phyloP scores from a whole-genome alignment of 257 asterid species.

The Nemophila menziesii region DNA sequence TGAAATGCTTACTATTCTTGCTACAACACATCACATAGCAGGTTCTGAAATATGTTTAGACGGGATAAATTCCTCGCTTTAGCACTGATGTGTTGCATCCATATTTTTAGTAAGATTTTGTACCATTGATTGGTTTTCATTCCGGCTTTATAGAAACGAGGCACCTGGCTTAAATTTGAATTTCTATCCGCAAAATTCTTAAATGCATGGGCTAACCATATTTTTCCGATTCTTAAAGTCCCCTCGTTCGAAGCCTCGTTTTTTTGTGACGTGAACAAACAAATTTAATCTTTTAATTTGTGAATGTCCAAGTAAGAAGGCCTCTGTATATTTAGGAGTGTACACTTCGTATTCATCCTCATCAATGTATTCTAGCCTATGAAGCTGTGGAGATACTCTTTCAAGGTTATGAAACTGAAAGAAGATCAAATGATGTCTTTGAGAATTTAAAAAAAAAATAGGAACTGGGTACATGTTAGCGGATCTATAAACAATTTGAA shows the following conservation, averaged over 20 bases:
- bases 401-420: no score
- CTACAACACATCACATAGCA: no score
- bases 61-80: slow-evolving; percentile 40
- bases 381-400: no score
- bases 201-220: slow-evolving; percentile 80
- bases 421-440: no score
- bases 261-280: slow-evolving; percentile 55
- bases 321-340: no score
- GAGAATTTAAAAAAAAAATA: no score
- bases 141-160: slow-evolving; percentile 60
- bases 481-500: no score
- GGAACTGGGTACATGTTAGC: no score
- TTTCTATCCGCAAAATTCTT: slow-evolving; percentile 49
- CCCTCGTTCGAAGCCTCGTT: slow-evolving; percentile 70
- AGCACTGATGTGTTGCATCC: slow-evolving; percentile 58
- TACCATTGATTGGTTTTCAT: slow-evolving; percentile 95
- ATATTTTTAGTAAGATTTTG: slow-evolving; percentile 56
- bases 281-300: slow-evolving; percentile 71
- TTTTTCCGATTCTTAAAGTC: slow-evolving; percentile 64
- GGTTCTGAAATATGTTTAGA: slow-evolving; percentile 59
- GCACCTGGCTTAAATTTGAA: slow-evolving; percentile 48
- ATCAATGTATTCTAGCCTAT: no score
- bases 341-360: no score
- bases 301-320: no score
- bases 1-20: slow-evolving; percentile 55